Evolutionary conservation across 140 eudicot species (phyloP), one percentile per base, ranked within the genome.

Genomic region (Erigeron philadelphicus): DNA sequence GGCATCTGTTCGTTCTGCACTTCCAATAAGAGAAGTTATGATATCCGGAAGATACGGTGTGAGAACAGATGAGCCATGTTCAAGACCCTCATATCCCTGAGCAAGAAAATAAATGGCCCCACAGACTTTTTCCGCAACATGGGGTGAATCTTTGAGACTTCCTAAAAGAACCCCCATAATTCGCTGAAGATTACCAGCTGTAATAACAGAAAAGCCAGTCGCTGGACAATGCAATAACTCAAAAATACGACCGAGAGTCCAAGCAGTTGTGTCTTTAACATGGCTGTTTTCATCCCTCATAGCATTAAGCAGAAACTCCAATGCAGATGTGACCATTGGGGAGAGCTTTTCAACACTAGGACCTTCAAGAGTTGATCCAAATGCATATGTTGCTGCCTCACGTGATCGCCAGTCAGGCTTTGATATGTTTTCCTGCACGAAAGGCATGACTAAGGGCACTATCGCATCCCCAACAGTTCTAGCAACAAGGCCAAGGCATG

Each of bases 251-350:
- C 95, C 65, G 35, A 90, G 84, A 59, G 97, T 87, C 97, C 97
- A 90, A 2, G 97, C 97, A 65, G 97, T 90, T 8, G 97, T 90
- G 79, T 87, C 97, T 65, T 87, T 90, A 67, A 90, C 95, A 73
- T 90, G 97, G 65, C 87, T 84, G 61, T 87, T 90, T 64, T 81
- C 83, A 77, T 88, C 92, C 11, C 74, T 79, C 86, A 79, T 82
- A 19, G 95, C 92, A 66, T 85, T 85, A 10, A 88, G 87, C 79
- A 88, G 58, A 60, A 88, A 88, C 0, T 83, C 87, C 15, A 88
- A 58, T 7, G 84, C 95, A 13, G 83, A 70, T 45, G 75, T 64
- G 12, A 83, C 95, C 84, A 83, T 78, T 11, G 95, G 95, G 8
- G 87, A 78, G 0, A 85, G 78, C 82, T 76, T 81, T 55, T 85